Evolutionary conservation across 108 stramenopile genomes (phyloP).

Genomic region (Nitzschia putrida): DNA sequence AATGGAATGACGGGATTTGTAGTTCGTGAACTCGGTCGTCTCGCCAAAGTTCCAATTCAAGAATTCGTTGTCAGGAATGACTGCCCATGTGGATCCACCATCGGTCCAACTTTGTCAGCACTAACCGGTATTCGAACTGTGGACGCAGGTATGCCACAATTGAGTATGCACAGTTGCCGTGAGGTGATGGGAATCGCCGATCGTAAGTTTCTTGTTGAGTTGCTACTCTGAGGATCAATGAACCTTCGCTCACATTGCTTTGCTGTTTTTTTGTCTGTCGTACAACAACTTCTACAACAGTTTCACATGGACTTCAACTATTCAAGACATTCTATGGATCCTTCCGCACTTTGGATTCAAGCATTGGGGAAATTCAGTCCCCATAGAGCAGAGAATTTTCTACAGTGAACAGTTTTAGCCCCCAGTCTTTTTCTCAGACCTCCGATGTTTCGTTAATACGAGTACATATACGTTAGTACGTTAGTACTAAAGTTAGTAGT

Average conservation of each 20-base stretch:
- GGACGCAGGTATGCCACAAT: slow-evolving; percentile 94
- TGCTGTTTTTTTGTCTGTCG: not conserved
- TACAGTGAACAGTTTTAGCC: too few relatives aligned
- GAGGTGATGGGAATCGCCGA: slow-evolving; percentile 88
- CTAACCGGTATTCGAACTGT: slow-evolving; percentile 87
- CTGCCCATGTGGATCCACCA: slow-evolving; percentile 91
- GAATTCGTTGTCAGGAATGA: slow-evolving; percentile 81
- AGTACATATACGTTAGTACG: too few relatives aligned
- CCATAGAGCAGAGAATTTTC: too few relatives aligned
- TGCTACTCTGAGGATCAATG: too few relatives aligned
- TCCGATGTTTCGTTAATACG: too few relatives aligned
- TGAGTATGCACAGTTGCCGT: slow-evolving; percentile 87
- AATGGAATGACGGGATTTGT: slow-evolving; percentile 88
- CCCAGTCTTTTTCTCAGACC: too few relatives aligned
- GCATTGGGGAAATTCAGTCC: not conserved
- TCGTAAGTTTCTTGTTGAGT: slow-evolving; percentile 28
- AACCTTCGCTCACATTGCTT: not conserved
- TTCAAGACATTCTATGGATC: slow-evolving; percentile 71
- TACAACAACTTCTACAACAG: slow-evolving; percentile 6
- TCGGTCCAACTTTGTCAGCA: slow-evolving; percentile 89
- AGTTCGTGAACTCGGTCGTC: slow-evolving; percentile 80
- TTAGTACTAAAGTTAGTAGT: too few relatives aligned
- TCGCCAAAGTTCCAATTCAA: slow-evolving; percentile 50
- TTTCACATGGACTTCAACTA: slow-evolving; percentile 65
- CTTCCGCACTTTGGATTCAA: slow-evolving; percentile 73